Conservation (phyloP, 495 filamentous ascomycete genomes). For the Clohesyomyces aquaticus region DNA sequence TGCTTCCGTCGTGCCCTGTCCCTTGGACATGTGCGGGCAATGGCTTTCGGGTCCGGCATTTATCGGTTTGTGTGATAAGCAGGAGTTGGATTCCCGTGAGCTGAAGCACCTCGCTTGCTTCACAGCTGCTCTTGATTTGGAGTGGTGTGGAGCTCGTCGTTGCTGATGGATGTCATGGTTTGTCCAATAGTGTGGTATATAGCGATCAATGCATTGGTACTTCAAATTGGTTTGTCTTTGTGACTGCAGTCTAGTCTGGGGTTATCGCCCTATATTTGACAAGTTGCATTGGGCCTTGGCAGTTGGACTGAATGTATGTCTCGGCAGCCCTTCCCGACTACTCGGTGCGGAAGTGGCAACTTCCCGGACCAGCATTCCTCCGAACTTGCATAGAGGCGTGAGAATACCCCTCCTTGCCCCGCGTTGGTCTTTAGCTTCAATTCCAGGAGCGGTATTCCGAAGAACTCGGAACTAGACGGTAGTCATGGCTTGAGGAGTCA, state of each 20-base stretch:
- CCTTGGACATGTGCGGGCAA: background rate
- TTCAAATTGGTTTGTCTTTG: background rate
- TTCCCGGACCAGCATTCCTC: conserved; percentile 15
- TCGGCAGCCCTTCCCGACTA: too few relatives aligned
- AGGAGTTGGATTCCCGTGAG: background rate
- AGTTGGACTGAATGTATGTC: too few relatives aligned
- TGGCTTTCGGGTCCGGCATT: conserved; percentile 8
- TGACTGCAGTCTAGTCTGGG: background rate
- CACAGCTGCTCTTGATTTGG: background rate
- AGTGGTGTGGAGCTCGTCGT: background rate
- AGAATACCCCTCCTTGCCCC: conserved; percentile 18
- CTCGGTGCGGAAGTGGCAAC: too few relatives aligned
- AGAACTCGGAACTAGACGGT: background rate
- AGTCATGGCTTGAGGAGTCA: background rate
- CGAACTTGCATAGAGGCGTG: background rate
- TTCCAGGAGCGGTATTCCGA: conserved; percentile 19
- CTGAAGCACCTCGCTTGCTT: background rate
- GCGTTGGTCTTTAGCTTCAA: background rate
- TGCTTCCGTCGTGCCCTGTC: conserved; percentile 15
- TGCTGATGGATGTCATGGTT: conserved; percentile 1
- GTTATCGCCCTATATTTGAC: too few relatives aligned
- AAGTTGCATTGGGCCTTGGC: too few relatives aligned
- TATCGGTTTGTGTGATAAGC: conserved; percentile 1
- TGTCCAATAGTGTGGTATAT: background rate
- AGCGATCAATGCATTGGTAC: background rate